Base-by-base conservation (phyloP, 2,329 filamentous ascomycete genomes). In the Aspergillus tanneri region DNA sequence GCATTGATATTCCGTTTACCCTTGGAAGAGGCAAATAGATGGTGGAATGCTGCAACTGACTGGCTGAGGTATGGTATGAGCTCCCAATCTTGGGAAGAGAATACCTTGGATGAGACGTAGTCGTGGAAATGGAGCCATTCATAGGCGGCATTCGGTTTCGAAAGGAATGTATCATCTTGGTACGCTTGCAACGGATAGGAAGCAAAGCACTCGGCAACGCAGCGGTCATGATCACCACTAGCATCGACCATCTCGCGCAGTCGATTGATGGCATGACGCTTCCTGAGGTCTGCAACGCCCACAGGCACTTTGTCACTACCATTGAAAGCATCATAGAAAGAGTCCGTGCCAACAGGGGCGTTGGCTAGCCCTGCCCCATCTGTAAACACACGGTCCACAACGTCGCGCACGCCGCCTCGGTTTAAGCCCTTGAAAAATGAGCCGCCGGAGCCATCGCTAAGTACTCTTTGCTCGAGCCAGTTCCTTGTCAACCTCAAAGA, bases 61-160 rank as follows among this genome's bases (percentile, higher is more conserved):
- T 93, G 88, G 60, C 85, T 88, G 40, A 97, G 80, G 66, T 99
- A 99, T 0, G 89, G 85, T 0, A 81, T 82, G 12, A 99, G 75
- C 68, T 99, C 93, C 88, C 93, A 99, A 47, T 95, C 91, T 66
- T 96, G 92, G 50, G 82, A 85, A n/a, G 83, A 75, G 64, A 85
- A 95, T 1, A 97, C 79, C 30, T 85, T 83, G 1, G 85, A 84
- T 19, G 89, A 90, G 54, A 95, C 84, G 0, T 77, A 76, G 61
- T 97, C 93, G 69, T 96, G 88, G 70, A 99, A 97, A 67, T 95
- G 79, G 46, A 99, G 81, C 93, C 93, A 99, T 63, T 96, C 92
- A 68, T 96, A 95, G 0, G 89, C 89, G 1, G 81, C 75, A 56
- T 86, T 84, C 0, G 95, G 95, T 65, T 99, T 99, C 25, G 85